These are phyloP conservation scores for Neurospora sp. DNA, from an alignment of 495 filamentous ascomycete species.

Conservation along the genomic window DNA sequence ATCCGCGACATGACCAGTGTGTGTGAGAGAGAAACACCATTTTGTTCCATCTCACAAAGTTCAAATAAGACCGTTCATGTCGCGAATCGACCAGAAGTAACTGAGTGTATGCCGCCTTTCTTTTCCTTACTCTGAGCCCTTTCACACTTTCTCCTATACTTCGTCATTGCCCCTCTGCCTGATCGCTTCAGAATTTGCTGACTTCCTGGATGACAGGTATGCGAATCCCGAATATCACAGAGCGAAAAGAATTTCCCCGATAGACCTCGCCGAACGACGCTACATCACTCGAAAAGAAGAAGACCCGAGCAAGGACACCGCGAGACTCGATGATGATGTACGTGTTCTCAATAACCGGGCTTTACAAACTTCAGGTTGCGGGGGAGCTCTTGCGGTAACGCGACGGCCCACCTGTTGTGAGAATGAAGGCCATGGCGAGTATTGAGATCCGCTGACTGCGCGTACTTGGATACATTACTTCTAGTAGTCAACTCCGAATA, in stretches of 20 bases:
- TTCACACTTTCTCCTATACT: neutral
- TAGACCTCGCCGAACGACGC: neutral
- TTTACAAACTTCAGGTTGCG: neutral
- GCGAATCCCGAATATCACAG: neutral
- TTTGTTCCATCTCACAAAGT: neutral
- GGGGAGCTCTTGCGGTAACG: neutral
- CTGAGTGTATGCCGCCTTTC: neutral
- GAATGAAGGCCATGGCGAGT: neutral
- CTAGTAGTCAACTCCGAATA: neutral
- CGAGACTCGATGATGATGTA: neutral
- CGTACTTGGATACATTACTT: neutral
- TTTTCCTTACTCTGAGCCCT: neutral
- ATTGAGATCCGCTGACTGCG: neutral
- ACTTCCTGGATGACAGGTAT: neutral
- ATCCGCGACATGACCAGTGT: neutral
- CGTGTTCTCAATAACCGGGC: neutral
- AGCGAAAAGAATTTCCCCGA: neutral
- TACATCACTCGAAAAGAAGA: neutral
- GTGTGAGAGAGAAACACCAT: neutral
- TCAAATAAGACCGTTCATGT: neutral
- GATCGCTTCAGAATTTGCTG: neutral
- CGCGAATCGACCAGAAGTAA: neutral
- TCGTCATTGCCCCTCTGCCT: neutral
- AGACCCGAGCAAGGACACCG: neutral
- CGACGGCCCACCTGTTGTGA: neutral